Evolutionary conservation across 139 green algal species (phyloP).

Genomic region (Volvox reticuliferus): DNA sequence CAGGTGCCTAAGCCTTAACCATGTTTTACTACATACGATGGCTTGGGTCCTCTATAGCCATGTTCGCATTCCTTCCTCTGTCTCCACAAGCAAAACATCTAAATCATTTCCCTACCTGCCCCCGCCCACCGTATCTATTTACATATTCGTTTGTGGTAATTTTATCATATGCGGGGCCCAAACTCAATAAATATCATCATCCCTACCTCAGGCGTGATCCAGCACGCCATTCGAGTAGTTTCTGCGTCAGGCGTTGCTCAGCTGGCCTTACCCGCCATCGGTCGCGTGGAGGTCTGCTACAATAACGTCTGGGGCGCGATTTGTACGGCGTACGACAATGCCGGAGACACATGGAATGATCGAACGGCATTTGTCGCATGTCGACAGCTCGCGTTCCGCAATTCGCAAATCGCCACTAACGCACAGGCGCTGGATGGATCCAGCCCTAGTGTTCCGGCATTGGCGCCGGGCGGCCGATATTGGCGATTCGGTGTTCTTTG

Average conservation of each 20-base stretch:
- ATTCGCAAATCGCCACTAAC: no score
- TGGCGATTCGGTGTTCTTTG: neutral
- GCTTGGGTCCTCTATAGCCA: no score
- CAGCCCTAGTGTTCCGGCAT: neutral
- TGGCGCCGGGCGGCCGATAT: neutral
- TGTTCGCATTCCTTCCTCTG: no score
- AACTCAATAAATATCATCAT: no score
- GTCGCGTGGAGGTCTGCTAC: conserved; percentile 17
- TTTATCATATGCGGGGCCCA: no score
- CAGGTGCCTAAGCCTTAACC: no score
- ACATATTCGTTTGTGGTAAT: no score
- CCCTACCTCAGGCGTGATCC: neutral
- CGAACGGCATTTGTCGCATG: neutral
- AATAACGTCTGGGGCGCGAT: conserved; percentile 12
- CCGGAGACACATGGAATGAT: neutral
- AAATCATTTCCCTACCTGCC: no score
- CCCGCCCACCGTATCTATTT: no score
- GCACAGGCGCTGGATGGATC: neutral
- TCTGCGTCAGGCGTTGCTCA: no score
- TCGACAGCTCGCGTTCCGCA: neutral
- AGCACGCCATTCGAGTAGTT: neutral
- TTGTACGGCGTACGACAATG: neutral
- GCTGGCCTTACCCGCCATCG: neutral
- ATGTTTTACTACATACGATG: no score
- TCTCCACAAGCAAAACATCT: no score